Base-by-base conservation (phyloP, 805 yeast species). In the Metschnikowia vanudenii region DNA sequence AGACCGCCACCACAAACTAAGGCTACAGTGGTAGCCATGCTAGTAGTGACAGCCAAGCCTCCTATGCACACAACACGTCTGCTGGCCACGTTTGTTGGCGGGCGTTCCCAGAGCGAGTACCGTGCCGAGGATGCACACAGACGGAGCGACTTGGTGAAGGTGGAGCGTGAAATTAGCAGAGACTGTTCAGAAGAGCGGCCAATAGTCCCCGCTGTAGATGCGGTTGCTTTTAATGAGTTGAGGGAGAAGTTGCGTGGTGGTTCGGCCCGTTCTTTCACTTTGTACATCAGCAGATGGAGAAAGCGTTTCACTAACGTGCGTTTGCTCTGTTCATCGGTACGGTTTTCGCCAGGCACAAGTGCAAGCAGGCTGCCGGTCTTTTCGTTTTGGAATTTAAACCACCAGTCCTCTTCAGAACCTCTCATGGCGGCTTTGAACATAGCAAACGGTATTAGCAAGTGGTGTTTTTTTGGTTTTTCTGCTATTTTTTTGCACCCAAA, bases 1-100 rank as follows among this genome's bases (percentile, higher is more conserved):
- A 86, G 62, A 0, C 88, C 86, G 0, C 95, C 95, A 1, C 94
- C 91, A 53, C 73, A 68, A 0, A 84, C 67, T 43, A 80, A 85
- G 1, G 79, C 58, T 16, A 86, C 53, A 9, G 85, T 64, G 32
- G 79, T 68, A 18, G 69, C 69, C 8, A 81, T 52, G 8, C 84
- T 81, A 8, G 78, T 71, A 24, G 60, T 56, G 0, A 56, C 44
- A 0, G 80, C 75, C 20, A 80, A 59, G 16, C 71, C 66, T n/a
- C 56, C 59, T 3, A 78, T 46, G 14, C 68, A 59, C 12, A 79
- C 49, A 2, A 69, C 62, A 11, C 53, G 45, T n/a, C 32, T 35
- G 30, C 34, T 35, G 39, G 45, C 4, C 11, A 32, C 19, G 38
- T 24, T 31, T 7, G 41, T 14, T 16, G 37, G 19, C 7, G 34